phyloP scores from a whole-genome alignment of 495 filamentous ascomycete genomes.

The Margaritispora aquatica region DNA sequence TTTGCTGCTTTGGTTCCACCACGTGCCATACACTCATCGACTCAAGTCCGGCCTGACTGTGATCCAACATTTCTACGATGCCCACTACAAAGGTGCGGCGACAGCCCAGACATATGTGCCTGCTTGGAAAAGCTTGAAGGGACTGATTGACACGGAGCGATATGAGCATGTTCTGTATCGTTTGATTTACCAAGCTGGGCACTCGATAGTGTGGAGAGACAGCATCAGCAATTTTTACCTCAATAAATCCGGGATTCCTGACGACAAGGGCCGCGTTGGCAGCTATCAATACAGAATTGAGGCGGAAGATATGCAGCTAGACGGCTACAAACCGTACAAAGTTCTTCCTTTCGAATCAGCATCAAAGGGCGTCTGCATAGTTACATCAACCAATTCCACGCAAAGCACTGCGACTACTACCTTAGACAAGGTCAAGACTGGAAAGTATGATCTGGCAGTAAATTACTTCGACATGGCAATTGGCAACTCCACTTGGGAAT shows the following conservation, averaged over 20 bases:
- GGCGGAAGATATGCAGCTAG: constrained; percentile 54
- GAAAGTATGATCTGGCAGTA: constrained; percentile 56
- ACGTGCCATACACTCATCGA: constrained; percentile 60
- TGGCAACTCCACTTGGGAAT: constrained; percentile 45
- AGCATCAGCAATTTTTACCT: constrained; percentile 54
- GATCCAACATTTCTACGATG: constrained; percentile 73
- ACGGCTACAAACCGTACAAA: constrained; percentile 42
- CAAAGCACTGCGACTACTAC: constrained; percentile 41
- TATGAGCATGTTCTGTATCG: constrained; percentile 52
- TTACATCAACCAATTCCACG: constrained; percentile 42
- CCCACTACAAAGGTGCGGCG: constrained; percentile 56
- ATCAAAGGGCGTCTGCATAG: constrained; percentile 40
- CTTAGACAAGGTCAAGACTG: constrained; percentile 36
- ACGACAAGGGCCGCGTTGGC: constrained; percentile 45
- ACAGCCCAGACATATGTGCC: constrained; percentile 51
- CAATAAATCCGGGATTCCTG: constrained; percentile 52
- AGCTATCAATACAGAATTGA: constrained; percentile 58
- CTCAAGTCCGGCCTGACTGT: constrained; percentile 62
- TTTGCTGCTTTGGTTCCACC: constrained; percentile 70
- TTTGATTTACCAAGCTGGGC: constrained; percentile 59
- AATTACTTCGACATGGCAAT: constrained; percentile 59
- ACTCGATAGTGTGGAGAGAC: constrained; percentile 65
- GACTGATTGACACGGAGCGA: constrained; percentile 53
- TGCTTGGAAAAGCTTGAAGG: constrained; percentile 47
- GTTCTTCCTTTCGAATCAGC: constrained; percentile 52